Evolutionary conservation across 1,139 yeast genomes (phyloP).

Genomic region (Taiozyma sp.): DNA sequence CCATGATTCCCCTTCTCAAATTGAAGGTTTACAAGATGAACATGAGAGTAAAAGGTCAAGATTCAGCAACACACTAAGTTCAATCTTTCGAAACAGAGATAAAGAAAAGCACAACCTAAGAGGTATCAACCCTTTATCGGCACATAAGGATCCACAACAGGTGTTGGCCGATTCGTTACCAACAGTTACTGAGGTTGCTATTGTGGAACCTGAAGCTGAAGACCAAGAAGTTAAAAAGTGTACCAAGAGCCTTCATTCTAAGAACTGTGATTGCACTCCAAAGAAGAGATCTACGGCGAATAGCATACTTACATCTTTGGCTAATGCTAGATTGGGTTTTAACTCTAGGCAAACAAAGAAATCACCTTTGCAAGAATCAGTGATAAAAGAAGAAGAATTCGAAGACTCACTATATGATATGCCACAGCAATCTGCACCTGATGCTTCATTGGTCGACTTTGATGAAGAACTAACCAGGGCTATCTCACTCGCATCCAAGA

Average conservation of each 20-base stretch:
- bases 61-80: slow-evolving; percentile 18
- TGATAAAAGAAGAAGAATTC: slow-evolving; percentile 7
- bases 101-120: slow-evolving; percentile 17
- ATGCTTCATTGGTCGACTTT: slow-evolving; percentile 10
- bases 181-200: slow-evolving; percentile 12
- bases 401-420: slow-evolving; percentile 1
- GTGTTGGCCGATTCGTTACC: slow-evolving; percentile 10
- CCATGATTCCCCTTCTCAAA: slow-evolving; percentile 8
- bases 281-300: slow-evolving; percentile 17
- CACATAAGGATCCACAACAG: slow-evolving; percentile 18
- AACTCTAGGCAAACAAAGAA: slow-evolving; percentile 5
- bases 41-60: slow-evolving; percentile 12
- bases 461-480: slow-evolving; percentile 19
- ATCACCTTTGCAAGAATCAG: slow-evolving; percentile 2
- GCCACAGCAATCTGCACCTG: neutral
- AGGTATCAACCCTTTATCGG: slow-evolving; percentile 23
- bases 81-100: slow-evolving; percentile 19
- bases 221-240: slow-evolving; percentile 6
- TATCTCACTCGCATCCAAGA: slow-evolving; percentile 19
- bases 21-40: slow-evolving; percentile 7
- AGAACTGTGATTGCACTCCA: slow-evolving; percentile 13
- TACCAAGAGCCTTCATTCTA: slow-evolving; percentile 11
- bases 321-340: slow-evolving; percentile 20
- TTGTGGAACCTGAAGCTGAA: slow-evolving; percentile 3
- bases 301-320: slow-evolving; percentile 19